Evolutionary conservation across 768 basidiomycete genomes (phyloP), one percentile per base, ranked within the genome.

Genomic region (Fistulinella prunicolor): DNA sequence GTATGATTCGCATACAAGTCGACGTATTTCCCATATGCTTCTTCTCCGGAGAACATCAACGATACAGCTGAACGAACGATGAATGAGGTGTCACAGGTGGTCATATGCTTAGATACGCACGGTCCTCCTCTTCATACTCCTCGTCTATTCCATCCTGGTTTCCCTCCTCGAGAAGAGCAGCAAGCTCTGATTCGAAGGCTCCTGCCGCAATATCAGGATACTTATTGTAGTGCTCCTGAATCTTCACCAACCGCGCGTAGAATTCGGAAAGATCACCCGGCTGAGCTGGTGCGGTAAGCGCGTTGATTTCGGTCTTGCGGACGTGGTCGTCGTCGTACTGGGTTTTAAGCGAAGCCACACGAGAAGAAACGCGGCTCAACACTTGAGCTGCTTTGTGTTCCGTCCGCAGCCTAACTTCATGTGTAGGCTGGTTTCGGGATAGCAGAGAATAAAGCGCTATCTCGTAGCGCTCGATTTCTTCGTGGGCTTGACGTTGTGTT

Each of bases 221-320:
- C 76, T 91, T 91, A 72, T 79, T 80, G 78, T 98, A 85, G 80
- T 95, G 92, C 66, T 94, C 93, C 73, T 94, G 91, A 70, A 98
- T 84, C 80, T 89, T 93, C 64, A 83, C 85, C 77, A 98, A 85
- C 74, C 96, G 86, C 68, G 85, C 76, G 73, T 99, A 98, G 74
- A 99, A 99, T 69, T 95, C 92, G 39, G 86, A 83, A 43, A 98
- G 77, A 70, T 97, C 81, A 69, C 82, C 80, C 39, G 78, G 78
- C 57, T 80, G 76, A 4, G 71, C 52, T 14, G 81, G 70, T 10
- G 79, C 74, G 30, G 87, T 85, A 6, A 91, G 69, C 12, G 75
- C 56, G 36, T 84, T 76, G 14, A 83, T 70, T 65, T 92, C 89
- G n/a, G 73, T 68, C 49, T 82, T 84, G 54, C 87, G 76, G 14